Percentiles rank a stretch among this genome's conserved stretches.
phyloP scores from a whole-genome alignment of 345 rosid species.

The Trapa bicornis region DNA sequence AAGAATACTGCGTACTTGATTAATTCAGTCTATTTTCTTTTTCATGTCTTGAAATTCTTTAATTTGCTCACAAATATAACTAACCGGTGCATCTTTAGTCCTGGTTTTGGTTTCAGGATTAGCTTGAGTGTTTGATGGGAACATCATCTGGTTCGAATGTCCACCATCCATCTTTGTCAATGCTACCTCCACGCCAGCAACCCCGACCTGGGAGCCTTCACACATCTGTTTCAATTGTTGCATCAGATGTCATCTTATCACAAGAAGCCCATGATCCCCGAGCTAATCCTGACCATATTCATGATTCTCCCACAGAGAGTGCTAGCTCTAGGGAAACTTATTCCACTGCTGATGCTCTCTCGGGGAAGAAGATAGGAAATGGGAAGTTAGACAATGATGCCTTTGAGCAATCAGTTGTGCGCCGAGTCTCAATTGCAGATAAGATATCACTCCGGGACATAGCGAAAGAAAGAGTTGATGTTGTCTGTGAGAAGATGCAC shows the following conservation, averaged over 20 bases:
- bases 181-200: conserved; percentile 92
- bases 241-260: conserved; percentile 55
- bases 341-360: conserved; percentile 58
- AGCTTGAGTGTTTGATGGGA: conserved; percentile 40
- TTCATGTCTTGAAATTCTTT: not conserved
- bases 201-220: conserved; percentile 47
- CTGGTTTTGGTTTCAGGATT: not conserved
- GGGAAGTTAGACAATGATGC: conserved; percentile 54
- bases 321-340: conserved; percentile 94
- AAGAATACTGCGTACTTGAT: not conserved
- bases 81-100: not conserved
- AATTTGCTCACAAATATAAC: not conserved
- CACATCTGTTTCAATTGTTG: conserved; percentile 51
- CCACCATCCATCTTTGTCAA: conserved; percentile 46
- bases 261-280: conserved; percentile 51
- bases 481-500: conserved; percentile 63
- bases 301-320: conserved; percentile 93
- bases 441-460: conserved; percentile 72
- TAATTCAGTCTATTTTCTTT: not conserved
- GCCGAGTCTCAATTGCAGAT: conserved; percentile 50
- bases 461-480: conserved; percentile 77
- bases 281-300: conserved; percentile 56
- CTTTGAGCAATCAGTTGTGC: conserved; percentile 57
- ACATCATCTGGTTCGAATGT: conserved; percentile 84
- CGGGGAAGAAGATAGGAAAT: conserved; percentile 56